Evolutionary conservation across 148 eudicot genomes (phyloP), one percentile per base, ranked within the genome.

Genomic region (Spergularia marina): DNA sequence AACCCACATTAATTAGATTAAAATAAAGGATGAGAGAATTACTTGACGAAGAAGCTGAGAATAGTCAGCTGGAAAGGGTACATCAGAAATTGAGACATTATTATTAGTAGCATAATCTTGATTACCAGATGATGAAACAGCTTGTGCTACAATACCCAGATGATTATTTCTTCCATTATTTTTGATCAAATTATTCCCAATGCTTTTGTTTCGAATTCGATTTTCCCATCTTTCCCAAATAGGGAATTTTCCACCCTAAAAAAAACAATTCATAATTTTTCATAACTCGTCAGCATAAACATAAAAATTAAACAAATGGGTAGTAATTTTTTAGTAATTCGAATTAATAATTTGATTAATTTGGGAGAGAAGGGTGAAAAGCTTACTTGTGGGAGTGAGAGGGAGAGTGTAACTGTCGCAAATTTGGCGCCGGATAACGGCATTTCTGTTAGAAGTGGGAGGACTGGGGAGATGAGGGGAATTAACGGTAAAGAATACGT

Each of bases 381-480:
- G 4, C 30, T 74, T 71, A 87, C 88, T 47, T 72, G 12, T 6
- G 52, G 83, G 10, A 51, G 60, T 34, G 81, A 41, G 54, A 59
- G 53, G 41, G 80, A 73, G 21, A 81, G 76, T 11, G 73, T 12
- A 41, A 83, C 60, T 7, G 77, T 8, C 20, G 82, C 52, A 7
- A 82, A 74, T 71, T 73, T 80, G 77, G 84, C 64, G 79, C 72
- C 77, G 77, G 87, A 79, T 77, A 84, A 84, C 76, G 76, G 76
- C 90, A 89, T 85, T 78, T 84, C 14, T 21, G 17, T 4, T 2
- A 16, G 1, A 30, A 30, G 3, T 25, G 11, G 23, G 25, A 25
- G 40, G 40, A 13, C 0, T 8, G 21, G 21, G 4, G 39, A 13
- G 62, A 12, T 34, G 5, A 6, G 15, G 49, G n/a, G 17, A 9